Evolutionary conservation across 768 basidiomycete species (phyloP), one percentile per base, ranked within the genome.

Genomic region (Boletellus ananiceps): DNA sequence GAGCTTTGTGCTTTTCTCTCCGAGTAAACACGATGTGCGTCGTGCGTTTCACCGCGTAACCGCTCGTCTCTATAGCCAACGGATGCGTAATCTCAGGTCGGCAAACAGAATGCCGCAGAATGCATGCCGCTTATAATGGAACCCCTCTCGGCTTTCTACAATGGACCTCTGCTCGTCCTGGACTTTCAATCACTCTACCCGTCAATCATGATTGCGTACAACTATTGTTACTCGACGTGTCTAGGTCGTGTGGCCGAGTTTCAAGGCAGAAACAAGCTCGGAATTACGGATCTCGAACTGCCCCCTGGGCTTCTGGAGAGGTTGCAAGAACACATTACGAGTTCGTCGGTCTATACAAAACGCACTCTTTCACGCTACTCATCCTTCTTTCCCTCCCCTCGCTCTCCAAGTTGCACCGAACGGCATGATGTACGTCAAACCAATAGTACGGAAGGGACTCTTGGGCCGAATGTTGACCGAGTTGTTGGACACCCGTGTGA

Each of bases 101-200:
- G 93, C 16, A 80, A 81, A 54, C 93, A 96, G 73, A 97, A 96
- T 57, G 95, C 93, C 7, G 93, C 93, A 1, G 95, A 97, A 69
- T 93, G 91, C 57, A 88, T 90, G 76, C 93, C 94, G 4, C 76
- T 98, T 16, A 89, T 97, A 47, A 88, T 95, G 83, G 96, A 99
- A 61, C 96, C 95, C 0, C 71, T 83, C 35, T 95, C 93, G 0
- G 89, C 88, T 2, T 95, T 93, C 61, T 99, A 97, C 68, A 88
- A 83, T 36, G 88, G 88, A 57, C 96, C 96, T 4, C 75, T 99
- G 12, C 72, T 97, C 32, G 94, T 99, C 1, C 75, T 99, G 47
- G 96, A 99, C 66, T 99, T 98, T 65, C 92, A 96, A 59, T 93
- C 88, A 2, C 76, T 99, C 21, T 99, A 99, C 65, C 96, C 96